phyloP scores from a whole-genome alignment of 75 land plant species.

The Larix kaempferi region DNA sequence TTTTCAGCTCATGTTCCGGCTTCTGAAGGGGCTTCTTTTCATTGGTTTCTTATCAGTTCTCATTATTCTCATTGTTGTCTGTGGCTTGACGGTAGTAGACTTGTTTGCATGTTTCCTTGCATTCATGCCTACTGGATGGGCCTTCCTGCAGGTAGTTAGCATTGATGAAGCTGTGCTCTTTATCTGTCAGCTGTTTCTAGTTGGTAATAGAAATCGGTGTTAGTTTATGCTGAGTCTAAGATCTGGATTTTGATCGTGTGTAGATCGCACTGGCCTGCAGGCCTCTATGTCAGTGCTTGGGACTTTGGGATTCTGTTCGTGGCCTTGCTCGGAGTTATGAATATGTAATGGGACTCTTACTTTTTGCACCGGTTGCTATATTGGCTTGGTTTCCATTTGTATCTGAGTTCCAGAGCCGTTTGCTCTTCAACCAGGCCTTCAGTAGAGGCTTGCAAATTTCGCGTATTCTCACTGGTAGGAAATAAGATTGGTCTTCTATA shows the following conservation, averaged over 20 bases:
- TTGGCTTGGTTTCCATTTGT: slow-evolving; percentile 55
- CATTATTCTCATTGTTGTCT: slow-evolving; percentile 70
- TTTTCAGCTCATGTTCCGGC: slow-evolving; percentile 93
- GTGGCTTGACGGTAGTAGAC: slow-evolving; percentile 66
- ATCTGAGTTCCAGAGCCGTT: slow-evolving; percentile 45
- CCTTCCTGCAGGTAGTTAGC: slow-evolving; percentile 62
- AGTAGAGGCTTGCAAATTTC: slow-evolving; percentile 52
- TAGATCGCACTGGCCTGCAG: slow-evolving; percentile 73
- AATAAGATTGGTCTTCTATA: slow-evolving; percentile 20
- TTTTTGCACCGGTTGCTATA: slow-evolving; percentile 29
- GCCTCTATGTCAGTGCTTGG: slow-evolving; percentile 32
- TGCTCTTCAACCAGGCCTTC: slow-evolving; percentile 53
- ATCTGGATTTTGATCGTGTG: neutral
- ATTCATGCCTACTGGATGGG: slow-evolving; percentile 99
- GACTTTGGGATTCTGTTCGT: slow-evolving; percentile 82
- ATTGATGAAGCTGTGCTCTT: slow-evolving; percentile 9
- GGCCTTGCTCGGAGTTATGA: slow-evolving; percentile 65
- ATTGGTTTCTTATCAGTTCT: slow-evolving; percentile 77
- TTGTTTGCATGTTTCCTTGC: slow-evolving; percentile 73
- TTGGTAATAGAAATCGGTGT: neutral
- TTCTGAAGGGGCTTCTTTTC: slow-evolving; percentile 83
- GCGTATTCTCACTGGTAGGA: slow-evolving; percentile 44
- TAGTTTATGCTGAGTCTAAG: neutral
- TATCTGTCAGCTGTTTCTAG: neutral
- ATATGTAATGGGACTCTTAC: slow-evolving; percentile 13